Percentiles rank a stretch among this genome's conserved stretches.
Evolutionary conservation across 1,139 yeast species (phyloP).

Genomic region (Blastobotrys serpentis): DNA sequence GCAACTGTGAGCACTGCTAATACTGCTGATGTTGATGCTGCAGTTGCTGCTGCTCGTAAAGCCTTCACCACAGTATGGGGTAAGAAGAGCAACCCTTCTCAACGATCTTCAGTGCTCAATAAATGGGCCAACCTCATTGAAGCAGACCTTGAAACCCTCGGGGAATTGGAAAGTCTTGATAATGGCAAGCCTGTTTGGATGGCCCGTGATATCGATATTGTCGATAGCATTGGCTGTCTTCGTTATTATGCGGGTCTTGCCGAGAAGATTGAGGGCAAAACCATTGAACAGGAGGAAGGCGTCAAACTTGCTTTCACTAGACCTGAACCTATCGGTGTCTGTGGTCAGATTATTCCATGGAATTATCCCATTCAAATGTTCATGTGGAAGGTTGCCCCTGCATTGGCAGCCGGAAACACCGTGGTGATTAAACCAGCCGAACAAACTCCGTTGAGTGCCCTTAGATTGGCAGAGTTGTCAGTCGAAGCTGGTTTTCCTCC

Average conservation of each 20-base stretch:
- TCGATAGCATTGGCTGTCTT: conserved; percentile 57
- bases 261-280: conserved; percentile 73
- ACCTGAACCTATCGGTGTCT: conserved; percentile 80
- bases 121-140: conserved; percentile 54
- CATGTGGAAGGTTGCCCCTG: conserved; percentile 83
- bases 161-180: conserved; percentile 62
- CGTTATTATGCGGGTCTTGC: conserved; percentile 85
- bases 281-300: conserved; percentile 61
- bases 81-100: conserved; percentile 47
- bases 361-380: conserved; percentile 82
- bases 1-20: conserved; percentile 67
- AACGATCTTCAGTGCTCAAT: conserved; percentile 48
- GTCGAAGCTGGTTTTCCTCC: conserved; percentile 75
- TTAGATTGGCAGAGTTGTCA: conserved; percentile 58
- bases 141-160: conserved; percentile 49
- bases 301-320: conserved; percentile 72
- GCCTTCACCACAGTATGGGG: conserved; percentile 52
- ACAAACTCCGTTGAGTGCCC: conserved; percentile 76
- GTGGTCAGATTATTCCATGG: conserved; percentile 84
- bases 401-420: conserved; percentile 67
- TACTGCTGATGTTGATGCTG: conserved; percentile 67
- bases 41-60: conserved; percentile 71
- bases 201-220: conserved; percentile 48
- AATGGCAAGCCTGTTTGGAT: conserved; percentile 58
- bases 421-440: conserved; percentile 78